Base-by-base conservation (phyloP, 306 rosid genomes). In the Abrus precatorius region DNA sequence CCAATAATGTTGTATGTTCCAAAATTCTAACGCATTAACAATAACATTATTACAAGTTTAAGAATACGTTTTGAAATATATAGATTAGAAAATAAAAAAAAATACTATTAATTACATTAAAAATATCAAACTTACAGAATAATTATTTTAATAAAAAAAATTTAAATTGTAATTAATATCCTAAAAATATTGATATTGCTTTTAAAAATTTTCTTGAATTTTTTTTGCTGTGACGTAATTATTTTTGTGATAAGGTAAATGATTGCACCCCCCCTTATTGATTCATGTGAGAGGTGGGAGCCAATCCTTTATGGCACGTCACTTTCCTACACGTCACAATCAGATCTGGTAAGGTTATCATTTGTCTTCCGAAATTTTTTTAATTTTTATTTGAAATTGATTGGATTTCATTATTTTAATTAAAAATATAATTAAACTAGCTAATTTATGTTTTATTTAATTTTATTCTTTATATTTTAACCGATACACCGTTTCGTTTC, bases 231-330 rank as follows among this genome's bases (percentile, higher is more conserved):
- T 2, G 55, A 12, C 3, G 55, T 50, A 30, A 5, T 2, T 60
- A 0, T 38, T 14, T 14, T 20, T 5, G n/a, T 7, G 0, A 14
- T 41, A 0, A 67, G 5, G 9, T 44, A 44, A 27, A 44, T 67
- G 30, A 70, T 48, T 12, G 45, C 75, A 70, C 45, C 38, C 13
- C 0, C 4, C 30, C 32, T 30, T 4, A 70, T 32, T 70, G 30
- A 12, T 70, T 70, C 30, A 70, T 12, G 75, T 13, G 32, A 69
- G 43, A 48, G 29, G 59, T 69, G 36, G 59, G 75, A 70, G 3
- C 47, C 76, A 50, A 32, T 13, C 4, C 61, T 49, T 49, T 12
- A 13, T 34, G 32, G 8, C 5, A n/a, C 8, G 44, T 70, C 76
- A 50, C 62, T 70, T 50, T 70, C 60, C 9, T 33, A 33, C 54